Conservation (phyloP, 768 basidiomycete genomes). For the Suillus luteus region DNA sequence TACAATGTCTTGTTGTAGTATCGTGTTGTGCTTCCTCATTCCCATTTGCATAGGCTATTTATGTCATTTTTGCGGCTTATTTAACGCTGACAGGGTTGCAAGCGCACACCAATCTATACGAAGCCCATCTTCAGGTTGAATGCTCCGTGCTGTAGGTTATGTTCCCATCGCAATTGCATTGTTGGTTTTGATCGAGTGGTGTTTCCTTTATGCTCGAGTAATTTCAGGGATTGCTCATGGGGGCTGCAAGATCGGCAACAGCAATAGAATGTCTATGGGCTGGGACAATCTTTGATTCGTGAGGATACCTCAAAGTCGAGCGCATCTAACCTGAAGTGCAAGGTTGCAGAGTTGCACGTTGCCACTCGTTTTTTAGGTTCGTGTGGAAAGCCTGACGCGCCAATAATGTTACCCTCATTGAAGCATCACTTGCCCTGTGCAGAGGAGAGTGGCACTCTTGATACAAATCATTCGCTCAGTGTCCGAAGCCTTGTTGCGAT, state of each 20-base stretch:
- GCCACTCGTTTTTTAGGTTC: too few species aligned
- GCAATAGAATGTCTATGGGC: not conserved
- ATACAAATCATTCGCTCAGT: not conserved
- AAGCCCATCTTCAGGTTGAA: not conserved
- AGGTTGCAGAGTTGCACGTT: too few species aligned
- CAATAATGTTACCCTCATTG: not conserved
- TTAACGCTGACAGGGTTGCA: not conserved
- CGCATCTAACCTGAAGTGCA: too few species aligned
- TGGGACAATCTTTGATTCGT: not conserved
- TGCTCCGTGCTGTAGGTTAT: not conserved
- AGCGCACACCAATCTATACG: not conserved
- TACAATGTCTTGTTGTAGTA: slow-evolving; percentile 1
- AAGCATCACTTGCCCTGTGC: not conserved
- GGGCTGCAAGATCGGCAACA: not conserved
- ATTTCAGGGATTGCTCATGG: not conserved
- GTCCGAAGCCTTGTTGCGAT: not conserved
- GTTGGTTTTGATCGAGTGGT: not conserved
- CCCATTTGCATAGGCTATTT: not conserved
- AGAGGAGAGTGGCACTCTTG: not conserved
- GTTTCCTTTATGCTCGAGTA: not conserved
- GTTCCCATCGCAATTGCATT: not conserved
- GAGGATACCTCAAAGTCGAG: not conserved
- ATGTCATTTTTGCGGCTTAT: not conserved
- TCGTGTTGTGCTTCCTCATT: not conserved
- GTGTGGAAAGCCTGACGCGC: not conserved